These are phyloP conservation scores for Syzygium aqueum DNA, from an alignment of 345 rosid species.

Conservation along the genomic window DNA sequence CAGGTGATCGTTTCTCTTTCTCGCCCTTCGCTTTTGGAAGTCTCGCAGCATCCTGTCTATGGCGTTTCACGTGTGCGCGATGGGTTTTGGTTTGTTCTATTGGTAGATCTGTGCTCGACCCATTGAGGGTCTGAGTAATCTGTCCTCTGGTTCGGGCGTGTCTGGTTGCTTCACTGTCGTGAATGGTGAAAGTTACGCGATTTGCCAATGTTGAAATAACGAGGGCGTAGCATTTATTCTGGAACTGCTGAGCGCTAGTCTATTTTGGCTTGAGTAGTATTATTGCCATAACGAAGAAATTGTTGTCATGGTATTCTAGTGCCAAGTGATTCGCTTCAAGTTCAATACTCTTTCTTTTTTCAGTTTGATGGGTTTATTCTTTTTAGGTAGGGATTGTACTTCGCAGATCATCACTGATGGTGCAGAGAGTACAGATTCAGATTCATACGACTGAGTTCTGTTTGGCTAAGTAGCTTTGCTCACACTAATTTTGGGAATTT, in stretches of 20 bases:
- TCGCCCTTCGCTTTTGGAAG: no score
- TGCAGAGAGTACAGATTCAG: neutral
- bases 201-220: neutral
- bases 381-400: neutral
- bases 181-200: neutral
- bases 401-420: neutral
- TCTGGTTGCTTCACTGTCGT: neutral
- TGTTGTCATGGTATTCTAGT: neutral
- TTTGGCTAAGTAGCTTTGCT: neutral
- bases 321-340: neutral
- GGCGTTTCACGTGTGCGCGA: neutral
- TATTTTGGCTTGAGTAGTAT: neutral
- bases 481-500: neutral
- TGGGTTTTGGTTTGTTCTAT: no score
- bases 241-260: neutral
- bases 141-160: neutral
- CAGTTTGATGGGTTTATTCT: neutral
- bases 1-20: slow-evolving; percentile 6
- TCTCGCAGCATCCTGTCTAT: neutral
- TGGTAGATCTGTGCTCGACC: neutral
- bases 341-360: neutral
- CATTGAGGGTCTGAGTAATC: neutral
- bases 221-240: neutral
- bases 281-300: neutral
- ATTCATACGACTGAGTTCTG: neutral